phyloP scores from a whole-genome alignment of 768 basidiomycete genomes.

The Coprinellus micaceus region DNA sequence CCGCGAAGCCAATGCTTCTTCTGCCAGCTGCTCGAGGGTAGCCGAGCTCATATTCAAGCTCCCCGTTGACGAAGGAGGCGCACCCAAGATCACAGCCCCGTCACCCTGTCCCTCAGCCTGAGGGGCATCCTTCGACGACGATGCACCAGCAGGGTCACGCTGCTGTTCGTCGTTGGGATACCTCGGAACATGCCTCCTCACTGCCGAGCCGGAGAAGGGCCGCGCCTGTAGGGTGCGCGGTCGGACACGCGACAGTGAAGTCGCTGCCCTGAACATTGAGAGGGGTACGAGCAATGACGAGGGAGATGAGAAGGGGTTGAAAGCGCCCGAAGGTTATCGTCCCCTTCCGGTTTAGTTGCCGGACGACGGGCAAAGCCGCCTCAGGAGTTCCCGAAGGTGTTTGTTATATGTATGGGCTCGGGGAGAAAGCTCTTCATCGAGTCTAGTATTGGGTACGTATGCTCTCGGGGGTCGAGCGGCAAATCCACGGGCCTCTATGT shows the following conservation, averaged over 20 bases:
- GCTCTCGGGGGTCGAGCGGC: no score
- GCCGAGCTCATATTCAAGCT: no score
- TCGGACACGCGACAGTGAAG: not conserved
- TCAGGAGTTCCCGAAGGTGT: no score
- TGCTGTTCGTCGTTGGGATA: not conserved
- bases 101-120: no score
- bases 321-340: not conserved
- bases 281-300: not conserved
- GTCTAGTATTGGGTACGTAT: no score
- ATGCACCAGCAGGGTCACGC: not conserved
- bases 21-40: no score
- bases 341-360: not conserved
- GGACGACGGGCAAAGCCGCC: not conserved
- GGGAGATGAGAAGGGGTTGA: not conserved
- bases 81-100: no score
- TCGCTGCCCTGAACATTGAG: conserved; percentile 2
- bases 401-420: no score
- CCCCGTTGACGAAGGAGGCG: no score
- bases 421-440: no score
- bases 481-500: not conserved
- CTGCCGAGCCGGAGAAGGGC: not conserved
- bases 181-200: not conserved
- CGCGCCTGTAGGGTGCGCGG: not conserved
- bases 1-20: no score
- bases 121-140: no score